Evolutionary conservation across 2,329 filamentous ascomycete species (phyloP).

Genomic region (Cladosporium sp.): DNA sequence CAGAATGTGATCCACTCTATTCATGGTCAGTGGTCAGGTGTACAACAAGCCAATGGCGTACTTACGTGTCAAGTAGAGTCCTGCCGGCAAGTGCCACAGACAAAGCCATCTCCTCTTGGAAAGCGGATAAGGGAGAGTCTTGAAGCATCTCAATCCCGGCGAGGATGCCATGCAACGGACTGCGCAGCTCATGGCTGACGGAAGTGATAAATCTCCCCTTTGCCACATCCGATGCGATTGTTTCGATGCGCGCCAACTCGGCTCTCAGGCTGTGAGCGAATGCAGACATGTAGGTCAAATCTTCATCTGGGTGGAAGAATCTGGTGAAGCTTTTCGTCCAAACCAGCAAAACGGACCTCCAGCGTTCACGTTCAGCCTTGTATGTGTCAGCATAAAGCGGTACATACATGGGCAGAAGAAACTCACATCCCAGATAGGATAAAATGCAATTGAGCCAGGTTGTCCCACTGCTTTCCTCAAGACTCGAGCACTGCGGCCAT

Average conservation of each 20-base stretch:
- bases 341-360: slow-evolving; percentile 23
- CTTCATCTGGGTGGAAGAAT: slow-evolving; percentile 32
- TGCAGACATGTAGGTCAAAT: slow-evolving; percentile 34
- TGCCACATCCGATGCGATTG: slow-evolving; percentile 39
- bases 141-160: slow-evolving; percentile 44
- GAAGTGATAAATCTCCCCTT: slow-evolving; percentile 50
- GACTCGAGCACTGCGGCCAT: neutral
- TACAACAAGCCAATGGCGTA: too few species aligned
- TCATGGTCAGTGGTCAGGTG: neutral
- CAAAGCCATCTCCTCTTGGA: slow-evolving; percentile 41
- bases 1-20: slow-evolving; percentile 34
- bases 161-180: neutral
- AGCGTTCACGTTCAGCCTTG: slow-evolving; percentile 1
- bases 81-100: slow-evolving; percentile 47
- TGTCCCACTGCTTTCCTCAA: neutral
- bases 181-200: slow-evolving; percentile 46
- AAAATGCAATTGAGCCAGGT: slow-evolving; percentile 4
- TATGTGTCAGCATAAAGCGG: neutral
- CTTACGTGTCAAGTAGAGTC: slow-evolving; percentile 45
- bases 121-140: slow-evolving; percentile 37
- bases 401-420: neutral
- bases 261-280: slow-evolving; percentile 38
- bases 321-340: slow-evolving; percentile 39
- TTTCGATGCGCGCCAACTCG: slow-evolving; percentile 34
- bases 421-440: slow-evolving; percentile 8